These are phyloP conservation scores for Backusella sp. DNA, from an alignment of 192 early-diverging fungal genomes.

Conservation along the genomic window DNA sequence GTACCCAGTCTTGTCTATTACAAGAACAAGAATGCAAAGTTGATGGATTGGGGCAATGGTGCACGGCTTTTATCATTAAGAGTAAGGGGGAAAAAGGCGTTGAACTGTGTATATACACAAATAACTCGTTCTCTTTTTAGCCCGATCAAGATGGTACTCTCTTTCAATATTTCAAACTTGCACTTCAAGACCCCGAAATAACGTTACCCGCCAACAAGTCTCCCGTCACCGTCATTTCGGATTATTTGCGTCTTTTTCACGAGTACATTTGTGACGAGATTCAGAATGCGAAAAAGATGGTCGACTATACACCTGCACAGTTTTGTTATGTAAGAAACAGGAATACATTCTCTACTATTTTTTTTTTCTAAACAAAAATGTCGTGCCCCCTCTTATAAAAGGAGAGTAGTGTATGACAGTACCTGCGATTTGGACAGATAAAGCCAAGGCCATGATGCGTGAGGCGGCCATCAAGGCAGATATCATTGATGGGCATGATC, in stretches of 20 bases:
- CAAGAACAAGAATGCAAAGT: conserved; percentile 21
- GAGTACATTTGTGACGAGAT: conserved; percentile 3
- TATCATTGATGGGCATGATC: conserved; percentile 36
- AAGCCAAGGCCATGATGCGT: conserved; percentile 42
- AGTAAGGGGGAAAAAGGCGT: conserved; percentile 9
- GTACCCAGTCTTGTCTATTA: conserved; percentile 40
- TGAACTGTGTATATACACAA: background rate
- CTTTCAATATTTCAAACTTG: conserved; percentile 1
- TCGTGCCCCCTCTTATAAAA: conserved; percentile 41
- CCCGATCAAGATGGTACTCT: background rate
- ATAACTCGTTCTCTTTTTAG: background rate
- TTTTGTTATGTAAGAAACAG: conserved; percentile 21
- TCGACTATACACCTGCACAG: conserved; percentile 13
- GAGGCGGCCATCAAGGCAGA: conserved; percentile 43
- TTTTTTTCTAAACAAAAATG: conserved; percentile 32
- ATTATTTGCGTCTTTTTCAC: conserved; percentile 11
- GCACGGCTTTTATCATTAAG: conserved; percentile 35
- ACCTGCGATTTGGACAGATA: conserved; percentile 51
- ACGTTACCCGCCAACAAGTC: background rate
- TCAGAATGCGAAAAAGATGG: background rate
- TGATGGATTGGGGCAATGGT: conserved; percentile 44
- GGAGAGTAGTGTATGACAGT: conserved; percentile 47
- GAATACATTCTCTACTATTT: too few species aligned
- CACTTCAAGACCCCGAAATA: conserved; percentile 7
- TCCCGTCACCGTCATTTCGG: background rate